Base-by-base conservation (phyloP, 2,329 filamentous ascomycete genomes). In the Fusarium hainanense region DNA sequence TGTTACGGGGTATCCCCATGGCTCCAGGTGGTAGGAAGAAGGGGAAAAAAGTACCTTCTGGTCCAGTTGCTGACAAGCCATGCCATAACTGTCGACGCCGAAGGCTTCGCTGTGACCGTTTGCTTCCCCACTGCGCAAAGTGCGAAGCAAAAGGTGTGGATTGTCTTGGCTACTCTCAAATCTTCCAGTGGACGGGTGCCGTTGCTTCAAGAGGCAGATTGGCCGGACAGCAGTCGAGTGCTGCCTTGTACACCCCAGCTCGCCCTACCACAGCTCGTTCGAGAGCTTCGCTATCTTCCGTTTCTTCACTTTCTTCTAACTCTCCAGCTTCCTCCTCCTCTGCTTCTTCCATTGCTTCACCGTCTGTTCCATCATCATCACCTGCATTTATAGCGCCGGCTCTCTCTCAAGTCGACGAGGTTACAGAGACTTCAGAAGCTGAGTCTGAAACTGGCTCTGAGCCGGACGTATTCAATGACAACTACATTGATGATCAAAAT, bases 61-160 rank as follows among this genome's bases (percentile, higher is more conserved):
- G 68, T 16, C 64, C 68, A n/a, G 68, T 71, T 58, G 74, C 76
- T 40, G 69, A 74, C 52, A 81, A 81, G 69, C 75, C 79, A 44
- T 87, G 85, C 74, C 85, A 87, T 78, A 87, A 86, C 77, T 87
- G 85, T 75, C 83, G 85, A 54, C 83, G 84, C 56, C 82, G 82
- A 65, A 82, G 85, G 58, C 83, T 85, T 75, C 84, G 84, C 68
- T 87, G 85, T 77, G 85, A 87, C 72, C 81, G 83, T 52, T 82
- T 84, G 37, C 77, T 83, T 46, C 85, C 85, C 51, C 80, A 82
- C 66, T 87, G 85, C 76, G 81, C 82, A 71, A 87, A 87, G 78
- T 87, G 85, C 65, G 71, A 79, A 54, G 79, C 79, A 43, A 79
- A 82, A 20, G 84, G 84, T 34, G 79, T 82, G 66, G 83, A 86